Base-by-base conservation (phyloP, 371 early-diverging fungal species). In the Zopfochytrium polystomum region DNA sequence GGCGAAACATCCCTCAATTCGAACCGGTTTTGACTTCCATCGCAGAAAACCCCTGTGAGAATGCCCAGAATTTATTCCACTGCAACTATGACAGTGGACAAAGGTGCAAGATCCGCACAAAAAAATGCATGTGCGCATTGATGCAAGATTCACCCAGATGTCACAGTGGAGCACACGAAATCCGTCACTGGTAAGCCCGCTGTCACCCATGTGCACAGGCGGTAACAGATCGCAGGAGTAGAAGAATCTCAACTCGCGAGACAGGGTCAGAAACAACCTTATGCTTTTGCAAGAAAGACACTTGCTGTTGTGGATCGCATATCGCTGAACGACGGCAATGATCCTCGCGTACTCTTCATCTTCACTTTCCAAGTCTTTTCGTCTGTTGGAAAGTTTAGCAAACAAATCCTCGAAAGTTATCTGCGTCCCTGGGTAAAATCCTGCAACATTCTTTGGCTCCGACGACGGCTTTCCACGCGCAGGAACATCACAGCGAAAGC, bases 401-500 rank as follows among this genome's bases (percentile, higher is more conserved):
- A 97, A 97, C 55, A 97, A 65, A 67, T 96, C 95, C 64, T 96
- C 92, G 6, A 84, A 66, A 42, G 74, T 85, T 44, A 97, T 91
- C 33, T 84, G 84, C 0, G 96, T 97, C 32, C 98, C 98, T 53
- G 81, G 79, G 65, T 95, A 95, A n/a, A n/a, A n/a, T 13, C 95
- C 96, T 3, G 95, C 96, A 63, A 90, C 89, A 0, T 94, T 88
- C 65, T 87, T 90, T 32, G 95, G 92, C 23, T 89, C 90, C 15
- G 84, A 77, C 35, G 70, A 73, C 33, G 74, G 81, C 1, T 90
- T 90, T 0, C 87, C 85, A 52, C 81, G 84, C 2, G 83, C 73
- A 9, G 92, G 82, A n/a, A n/a, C n/a, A n/a, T n/a, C n/a, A n/a
- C n/a, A n/a, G n/a, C n/a, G n/a, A n/a, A n/a, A n/a, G n/a, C n/a